Percentiles rank a stretch among this genome's conserved stretches.
These are phyloP conservation scores for Botryobasidium botryosum DNA, from an alignment of 768 basidiomycete genomes.

Conservation along the genomic window DNA sequence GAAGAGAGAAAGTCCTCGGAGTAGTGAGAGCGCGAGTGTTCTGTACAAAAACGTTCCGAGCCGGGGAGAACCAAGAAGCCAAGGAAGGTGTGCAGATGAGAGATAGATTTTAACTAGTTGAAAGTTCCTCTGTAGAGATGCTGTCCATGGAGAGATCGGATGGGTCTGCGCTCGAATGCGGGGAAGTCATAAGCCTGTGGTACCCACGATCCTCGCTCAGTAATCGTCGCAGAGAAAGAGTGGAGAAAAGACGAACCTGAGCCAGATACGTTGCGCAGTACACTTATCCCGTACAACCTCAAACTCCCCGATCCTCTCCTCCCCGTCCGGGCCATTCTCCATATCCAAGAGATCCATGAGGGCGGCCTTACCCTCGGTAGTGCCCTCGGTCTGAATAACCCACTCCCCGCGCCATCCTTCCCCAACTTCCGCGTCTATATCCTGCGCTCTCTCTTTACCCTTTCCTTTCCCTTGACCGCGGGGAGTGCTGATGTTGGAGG, in stretches of 20 bases:
- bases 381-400: conserved; percentile 67
- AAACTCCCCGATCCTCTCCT: background rate
- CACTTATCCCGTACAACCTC: conserved; percentile 7
- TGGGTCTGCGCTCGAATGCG: background rate
- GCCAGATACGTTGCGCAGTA: background rate
- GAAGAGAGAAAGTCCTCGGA: too few species aligned
- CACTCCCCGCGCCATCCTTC: conserved; percentile 65
- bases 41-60: too few species aligned
- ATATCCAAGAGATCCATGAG: conserved; percentile 1
- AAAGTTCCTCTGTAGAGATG: background rate
- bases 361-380: conserved; percentile 21
- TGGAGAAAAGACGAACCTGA: background rate
- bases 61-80: too few species aligned
- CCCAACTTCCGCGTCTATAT: conserved; percentile 37
- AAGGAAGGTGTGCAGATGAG: background rate
- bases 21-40: too few species aligned
- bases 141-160: background rate
- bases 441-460: conserved; percentile 10
- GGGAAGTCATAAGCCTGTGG: background rate
- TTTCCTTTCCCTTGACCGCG: background rate
- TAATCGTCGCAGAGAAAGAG: background rate
- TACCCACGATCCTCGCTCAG: background rate
- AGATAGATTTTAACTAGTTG: too few species aligned
- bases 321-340: background rate
- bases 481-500: background rate